Percentiles rank a stretch among this genome's conserved stretches.
These are phyloP conservation scores for Ambrosia hybrid DNA, from an alignment of 140 eudicot species.

Conservation along the genomic window DNA sequence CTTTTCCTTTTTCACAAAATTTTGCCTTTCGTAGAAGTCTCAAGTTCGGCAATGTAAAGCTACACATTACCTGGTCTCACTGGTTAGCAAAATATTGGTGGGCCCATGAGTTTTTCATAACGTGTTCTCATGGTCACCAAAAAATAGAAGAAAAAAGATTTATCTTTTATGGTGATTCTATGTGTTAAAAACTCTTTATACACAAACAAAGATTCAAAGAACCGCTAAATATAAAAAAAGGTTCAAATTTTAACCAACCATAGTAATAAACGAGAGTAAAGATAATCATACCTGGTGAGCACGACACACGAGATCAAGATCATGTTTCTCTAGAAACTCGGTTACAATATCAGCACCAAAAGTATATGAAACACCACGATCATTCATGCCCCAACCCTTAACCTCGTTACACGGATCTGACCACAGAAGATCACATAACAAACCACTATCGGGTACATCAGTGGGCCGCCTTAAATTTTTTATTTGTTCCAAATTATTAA, in stretches of 20 bases:
- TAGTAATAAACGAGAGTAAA: neutral
- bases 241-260: neutral
- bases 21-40: neutral
- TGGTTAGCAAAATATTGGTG: neutral
- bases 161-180: neutral
- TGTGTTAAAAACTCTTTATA: neutral
- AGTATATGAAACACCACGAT: conserved; percentile 51
- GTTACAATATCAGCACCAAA: conserved; percentile 48
- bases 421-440: conserved; percentile 51
- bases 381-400: conserved; percentile 57
- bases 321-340: conserved; percentile 41
- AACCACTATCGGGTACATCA: conserved; percentile 49
- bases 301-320: conserved; percentile 49
- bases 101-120: neutral
- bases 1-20: neutral
- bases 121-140: neutral
- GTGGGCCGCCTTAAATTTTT: conserved; percentile 45
- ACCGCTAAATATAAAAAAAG: neutral
- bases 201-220: neutral
- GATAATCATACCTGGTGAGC: conserved; percentile 44
- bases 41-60: no score
- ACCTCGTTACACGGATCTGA: conserved; percentile 45
- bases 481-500: conserved; percentile 46
- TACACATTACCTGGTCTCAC: neutral
- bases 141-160: neutral